Evolutionary conservation across 2,329 filamentous ascomycete genomes (phyloP).

Genomic region (Neoascochyta sp.): DNA sequence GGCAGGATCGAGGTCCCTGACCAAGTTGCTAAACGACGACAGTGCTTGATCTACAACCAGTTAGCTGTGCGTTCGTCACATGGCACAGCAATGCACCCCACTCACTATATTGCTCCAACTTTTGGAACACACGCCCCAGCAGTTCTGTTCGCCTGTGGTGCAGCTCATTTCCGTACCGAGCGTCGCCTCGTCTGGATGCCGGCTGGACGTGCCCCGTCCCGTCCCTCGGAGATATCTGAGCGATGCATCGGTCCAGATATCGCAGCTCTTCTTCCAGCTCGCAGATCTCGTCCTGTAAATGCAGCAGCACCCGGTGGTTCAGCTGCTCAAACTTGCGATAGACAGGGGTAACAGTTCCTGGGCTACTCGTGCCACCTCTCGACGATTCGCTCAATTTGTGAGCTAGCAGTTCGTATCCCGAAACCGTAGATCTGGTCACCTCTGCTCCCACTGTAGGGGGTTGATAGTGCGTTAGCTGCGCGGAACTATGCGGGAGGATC

Average conservation of each 20-base stretch:
- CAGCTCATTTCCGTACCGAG: conserved; percentile 53
- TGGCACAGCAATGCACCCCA: conserved; percentile 1
- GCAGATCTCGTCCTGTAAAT: conserved; percentile 79
- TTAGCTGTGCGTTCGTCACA: conserved; percentile 5
- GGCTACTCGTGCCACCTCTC: conserved; percentile 16
- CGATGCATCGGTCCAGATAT: conserved; percentile 60
- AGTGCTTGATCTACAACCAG: conserved; percentile 48
- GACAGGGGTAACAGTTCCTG: conserved; percentile 51
- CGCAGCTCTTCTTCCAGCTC: conserved; percentile 77
- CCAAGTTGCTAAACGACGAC: conserved; percentile 54
- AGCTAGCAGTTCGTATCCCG: conserved; percentile 40
- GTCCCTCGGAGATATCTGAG: conserved; percentile 34
- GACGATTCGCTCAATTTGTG: conserved; percentile 34
- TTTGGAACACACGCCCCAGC: conserved; percentile 60
- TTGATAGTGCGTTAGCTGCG: conserved; percentile 27
- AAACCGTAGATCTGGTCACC: conserved; percentile 25
- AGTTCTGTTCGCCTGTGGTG: conserved; percentile 60
- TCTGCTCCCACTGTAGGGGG: conserved; percentile 19
- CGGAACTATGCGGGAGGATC: conserved; percentile 17
- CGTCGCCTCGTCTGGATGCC: conserved; percentile 59
- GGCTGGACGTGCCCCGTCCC: conserved; percentile 41
- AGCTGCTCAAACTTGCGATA: conserved; percentile 80
- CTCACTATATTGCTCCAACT: conserved; percentile 65
- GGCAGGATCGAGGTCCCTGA: conserved; percentile 51
- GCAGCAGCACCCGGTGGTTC: conserved; percentile 76